Evolutionary conservation across 2,329 filamentous ascomycete genomes (phyloP), one percentile per base, ranked within the genome.

Genomic region (Fusarium guadeloupense): DNA sequence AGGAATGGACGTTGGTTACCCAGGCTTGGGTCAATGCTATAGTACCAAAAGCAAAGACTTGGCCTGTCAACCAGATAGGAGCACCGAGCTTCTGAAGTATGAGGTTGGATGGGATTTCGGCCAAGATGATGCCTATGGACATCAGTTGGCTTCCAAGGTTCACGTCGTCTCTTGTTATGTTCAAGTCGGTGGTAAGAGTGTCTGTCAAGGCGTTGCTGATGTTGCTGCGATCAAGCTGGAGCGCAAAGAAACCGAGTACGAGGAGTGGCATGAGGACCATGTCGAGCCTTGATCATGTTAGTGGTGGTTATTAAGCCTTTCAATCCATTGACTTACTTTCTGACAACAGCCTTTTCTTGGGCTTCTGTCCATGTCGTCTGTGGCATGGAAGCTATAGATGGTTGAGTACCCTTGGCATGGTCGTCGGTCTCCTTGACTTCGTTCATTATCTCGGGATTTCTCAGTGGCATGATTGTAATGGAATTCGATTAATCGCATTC

Each of bases 161-260:
- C 54, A 83, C 77, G 33, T 83, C 76, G 58, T 81, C 77, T 14
- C 81, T 80, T 0, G 75, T 79, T 47, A 84, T 79, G 13, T 73
- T 70, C 1, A 83, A 72, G 46, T 83, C 81, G 12, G 75, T 57
- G 7, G 78, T 76, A 43, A 84, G 77, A 12, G 76, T 78, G 33
- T 82, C 81, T 3, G 81, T 83, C 9, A 84, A 60, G 7, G 81
- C 81, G n/a, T 80, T 82, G 48, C 76, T 73, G 50, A 81, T 73
- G 55, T 75, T 75, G 23, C 68, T 70, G 20, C 72, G 65, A 33
- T 75, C 72, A 17, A 74, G 64, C 35, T 75, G 80, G 30, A 83
- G 78, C 19, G 77, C 77, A 7, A 80, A 76, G 26, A 83, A 77
- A 0, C 78, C 80, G 0, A 81, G 65, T 10, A 80, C 74, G 1